Percentiles rank a stretch among this genome's conserved stretches.
Conservation (phyloP, 306 rosid species). For the Rosa chinensis region DNA sequence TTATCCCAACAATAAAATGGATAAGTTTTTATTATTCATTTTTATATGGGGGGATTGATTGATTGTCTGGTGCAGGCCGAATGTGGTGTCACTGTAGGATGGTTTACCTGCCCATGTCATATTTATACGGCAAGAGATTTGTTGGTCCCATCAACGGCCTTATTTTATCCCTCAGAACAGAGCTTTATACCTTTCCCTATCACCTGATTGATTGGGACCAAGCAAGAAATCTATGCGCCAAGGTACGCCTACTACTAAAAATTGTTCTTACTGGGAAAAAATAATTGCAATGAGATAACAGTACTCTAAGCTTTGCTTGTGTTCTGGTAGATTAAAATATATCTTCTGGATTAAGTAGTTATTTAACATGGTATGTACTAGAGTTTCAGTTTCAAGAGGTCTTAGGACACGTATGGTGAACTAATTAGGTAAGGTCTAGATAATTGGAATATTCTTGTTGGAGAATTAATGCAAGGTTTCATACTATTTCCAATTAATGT, state of each 20-base stretch:
- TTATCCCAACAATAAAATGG: too few relatives aligned
- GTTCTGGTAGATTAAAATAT: too few relatives aligned
- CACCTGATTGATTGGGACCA: slow-evolving; percentile 49
- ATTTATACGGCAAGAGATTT: slow-evolving; percentile 58
- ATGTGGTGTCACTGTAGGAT: slow-evolving; percentile 79
- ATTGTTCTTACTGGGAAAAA: neutral
- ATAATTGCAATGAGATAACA: neutral
- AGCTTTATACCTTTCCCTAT: slow-evolving; percentile 55
- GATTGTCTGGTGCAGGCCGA: slow-evolving; percentile 40
- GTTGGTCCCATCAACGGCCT: slow-evolving; percentile 46
- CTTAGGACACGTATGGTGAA: neutral
- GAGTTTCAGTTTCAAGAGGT: neutral
- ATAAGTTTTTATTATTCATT: too few relatives aligned
- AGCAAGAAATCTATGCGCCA: slow-evolving; percentile 46
- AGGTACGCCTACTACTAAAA: slow-evolving; percentile 32
- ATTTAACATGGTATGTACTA: too few relatives aligned
- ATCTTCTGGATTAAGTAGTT: too few relatives aligned
- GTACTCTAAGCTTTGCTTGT: neutral
- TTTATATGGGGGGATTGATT: too few relatives aligned
- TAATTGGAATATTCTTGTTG: too few relatives aligned
- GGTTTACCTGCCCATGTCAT: slow-evolving; percentile 72
- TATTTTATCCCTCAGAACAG: slow-evolving; percentile 49
- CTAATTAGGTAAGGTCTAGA: too few relatives aligned
- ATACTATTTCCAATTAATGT: too few relatives aligned
- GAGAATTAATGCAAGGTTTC: too few relatives aligned